A percentile compares a stretch with the other conserved stretches of the same genome.
Evolutionary conservation across 768 basidiomycete genomes (phyloP).

Genomic region (Botryobasidium botryosum): DNA sequence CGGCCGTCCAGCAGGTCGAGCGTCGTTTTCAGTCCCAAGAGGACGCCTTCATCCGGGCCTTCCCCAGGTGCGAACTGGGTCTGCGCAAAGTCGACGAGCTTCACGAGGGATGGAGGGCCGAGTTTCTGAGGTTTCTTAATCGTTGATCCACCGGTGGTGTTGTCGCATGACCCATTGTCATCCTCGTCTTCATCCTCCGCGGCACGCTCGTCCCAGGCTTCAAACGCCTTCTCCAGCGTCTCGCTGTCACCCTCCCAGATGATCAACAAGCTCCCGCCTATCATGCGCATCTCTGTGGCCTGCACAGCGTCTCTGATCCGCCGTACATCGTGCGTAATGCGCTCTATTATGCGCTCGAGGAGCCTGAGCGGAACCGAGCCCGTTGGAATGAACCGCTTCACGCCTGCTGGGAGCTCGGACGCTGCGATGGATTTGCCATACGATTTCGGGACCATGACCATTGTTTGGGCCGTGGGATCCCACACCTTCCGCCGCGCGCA

Average conservation of each 20-base stretch:
- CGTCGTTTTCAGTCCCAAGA: constrained; percentile 55
- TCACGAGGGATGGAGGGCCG: constrained; percentile 42
- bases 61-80: constrained; percentile 45
- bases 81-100: constrained; percentile 93
- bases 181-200: constrained; percentile 8
- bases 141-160: constrained; percentile 14
- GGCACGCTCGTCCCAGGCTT: not conserved
- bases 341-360: constrained; percentile 14
- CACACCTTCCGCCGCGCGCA: no score
- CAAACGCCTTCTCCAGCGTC: constrained; percentile 20
- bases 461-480: constrained; percentile 35
- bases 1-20: constrained; percentile 42
- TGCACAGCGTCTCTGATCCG: constrained; percentile 35
- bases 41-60: constrained; percentile 66
- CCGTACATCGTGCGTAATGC: constrained; percentile 12
- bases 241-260: constrained; percentile 53
- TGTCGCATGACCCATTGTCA: constrained; percentile 23
- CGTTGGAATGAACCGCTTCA: constrained; percentile 59
- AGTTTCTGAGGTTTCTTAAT: constrained; percentile 9
- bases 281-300: constrained; percentile 53
- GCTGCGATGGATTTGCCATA: constrained; percentile 65
- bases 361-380: no score
- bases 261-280: constrained; percentile 66
- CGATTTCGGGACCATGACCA: constrained; percentile 46
- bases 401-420: constrained; percentile 55